Evolutionary conservation across 257 asterid species (phyloP).

Genomic region (Agastache rugosa): DNA sequence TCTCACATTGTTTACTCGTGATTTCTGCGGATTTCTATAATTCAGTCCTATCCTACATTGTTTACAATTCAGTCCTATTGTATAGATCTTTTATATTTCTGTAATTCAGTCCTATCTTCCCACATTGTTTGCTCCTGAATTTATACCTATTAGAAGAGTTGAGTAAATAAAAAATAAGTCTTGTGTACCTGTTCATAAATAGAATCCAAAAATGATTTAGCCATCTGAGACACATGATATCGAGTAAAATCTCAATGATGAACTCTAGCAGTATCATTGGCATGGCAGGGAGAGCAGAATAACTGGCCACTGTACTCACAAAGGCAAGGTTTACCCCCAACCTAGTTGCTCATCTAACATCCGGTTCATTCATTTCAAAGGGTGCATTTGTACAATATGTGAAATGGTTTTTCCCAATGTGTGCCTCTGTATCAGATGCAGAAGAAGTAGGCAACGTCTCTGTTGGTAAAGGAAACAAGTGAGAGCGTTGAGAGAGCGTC

Average conservation of each 20-base stretch:
- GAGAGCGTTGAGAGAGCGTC: conserved; percentile 55
- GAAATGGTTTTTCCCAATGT: conserved; percentile 85
- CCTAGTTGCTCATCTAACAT: conserved; percentile 90
- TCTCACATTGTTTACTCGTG: no score
- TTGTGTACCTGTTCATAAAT: conserved; percentile 75
- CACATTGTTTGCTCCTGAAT: no score
- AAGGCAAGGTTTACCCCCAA: conserved; percentile 94
- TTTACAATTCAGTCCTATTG: no score
- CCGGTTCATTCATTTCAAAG: conserved; percentile 72
- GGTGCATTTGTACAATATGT: conserved; percentile 60
- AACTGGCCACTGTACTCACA: conserved; percentile 93
- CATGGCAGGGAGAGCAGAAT: conserved; percentile 87
- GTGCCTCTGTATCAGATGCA: conserved; percentile 42
- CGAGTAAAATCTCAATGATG: conserved; percentile 84
- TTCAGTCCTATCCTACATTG: no score
- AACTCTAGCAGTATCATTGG: conserved; percentile 82
- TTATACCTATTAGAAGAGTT: no score
- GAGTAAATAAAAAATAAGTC: conserved; percentile 2
- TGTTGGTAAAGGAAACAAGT: conserved; percentile 65
- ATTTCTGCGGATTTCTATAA: no score
- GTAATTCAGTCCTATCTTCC: no score
- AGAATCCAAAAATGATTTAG: conserved; percentile 90
- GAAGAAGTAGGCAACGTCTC: conserved; percentile 57
- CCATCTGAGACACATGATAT: conserved; percentile 86
- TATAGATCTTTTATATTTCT: no score